Conservation (phyloP, 1,284 basidiomycete genomes). For the Ganoderma lingzhi region DNA sequence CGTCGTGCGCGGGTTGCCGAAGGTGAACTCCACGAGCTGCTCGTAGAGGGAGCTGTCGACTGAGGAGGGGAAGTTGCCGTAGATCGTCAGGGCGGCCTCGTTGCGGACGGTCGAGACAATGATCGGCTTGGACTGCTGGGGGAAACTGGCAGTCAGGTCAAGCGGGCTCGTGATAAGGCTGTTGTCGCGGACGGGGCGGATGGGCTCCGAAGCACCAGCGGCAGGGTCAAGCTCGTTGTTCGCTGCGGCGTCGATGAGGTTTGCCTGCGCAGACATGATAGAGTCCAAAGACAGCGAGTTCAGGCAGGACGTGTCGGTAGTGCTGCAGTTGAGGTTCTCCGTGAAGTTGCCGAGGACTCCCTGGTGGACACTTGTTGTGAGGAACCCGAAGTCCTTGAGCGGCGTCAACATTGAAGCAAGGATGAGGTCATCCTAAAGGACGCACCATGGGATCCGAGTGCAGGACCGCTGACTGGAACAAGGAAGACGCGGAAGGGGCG, state of each 20-base stretch:
- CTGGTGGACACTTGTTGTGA: slow-evolving; percentile 60
- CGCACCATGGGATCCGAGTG: slow-evolving; percentile 88
- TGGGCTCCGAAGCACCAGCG: slow-evolving; percentile 63
- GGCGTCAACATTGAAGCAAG: background rate
- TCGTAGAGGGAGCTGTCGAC: slow-evolving; percentile 52
- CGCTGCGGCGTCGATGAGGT: slow-evolving; percentile 50
- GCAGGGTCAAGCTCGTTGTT: slow-evolving; percentile 53
- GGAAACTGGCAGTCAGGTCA: slow-evolving; percentile 64
- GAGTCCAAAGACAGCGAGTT: slow-evolving; percentile 54
- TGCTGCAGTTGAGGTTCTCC: slow-evolving; percentile 53
- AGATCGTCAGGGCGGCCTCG: slow-evolving; percentile 73
- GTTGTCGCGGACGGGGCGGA: slow-evolving; percentile 69
- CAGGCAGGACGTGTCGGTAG: slow-evolving; percentile 59
- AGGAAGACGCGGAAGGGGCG: slow-evolving; percentile 65
- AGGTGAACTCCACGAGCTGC: slow-evolving; percentile 50
- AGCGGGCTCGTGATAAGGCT: slow-evolving; percentile 64
- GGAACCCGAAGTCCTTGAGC: slow-evolving; percentile 75
- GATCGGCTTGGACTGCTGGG: slow-evolving; percentile 65
- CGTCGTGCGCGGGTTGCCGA: slow-evolving; percentile 58
- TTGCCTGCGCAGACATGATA: slow-evolving; percentile 60
- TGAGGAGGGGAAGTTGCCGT: slow-evolving; percentile 49
- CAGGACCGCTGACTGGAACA: slow-evolving; percentile 80
- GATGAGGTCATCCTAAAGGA: background rate
- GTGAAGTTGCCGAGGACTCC: slow-evolving; percentile 65
- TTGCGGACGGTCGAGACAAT: slow-evolving; percentile 75